These are phyloP conservation scores for Neonectria magnoliae DNA, from an alignment of 2,329 filamentous ascomycete species.

Conservation along the genomic window DNA sequence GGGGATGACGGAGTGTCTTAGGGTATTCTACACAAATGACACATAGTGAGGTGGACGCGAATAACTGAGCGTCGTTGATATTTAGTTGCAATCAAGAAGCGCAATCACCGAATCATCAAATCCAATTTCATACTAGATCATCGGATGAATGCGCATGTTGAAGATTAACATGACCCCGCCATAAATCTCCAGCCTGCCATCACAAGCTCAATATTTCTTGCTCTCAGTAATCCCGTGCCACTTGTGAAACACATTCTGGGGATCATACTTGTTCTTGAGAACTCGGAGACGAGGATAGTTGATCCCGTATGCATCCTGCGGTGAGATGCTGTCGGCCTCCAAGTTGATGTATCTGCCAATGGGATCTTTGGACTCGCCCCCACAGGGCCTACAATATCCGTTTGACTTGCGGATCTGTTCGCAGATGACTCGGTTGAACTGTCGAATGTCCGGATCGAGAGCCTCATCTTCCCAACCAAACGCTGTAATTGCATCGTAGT, in stretches of 20 bases:
- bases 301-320: conserved; percentile 45
- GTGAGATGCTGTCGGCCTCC: conserved; percentile 35
- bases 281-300: conserved; percentile 44
- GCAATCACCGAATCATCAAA: not conserved
- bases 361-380: conserved; percentile 35
- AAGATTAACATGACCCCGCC: not conserved
- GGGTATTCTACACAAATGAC: not conserved
- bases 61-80: not conserved
- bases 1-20: no score
- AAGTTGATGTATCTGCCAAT: conserved; percentile 46
- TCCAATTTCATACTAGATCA: not conserved
- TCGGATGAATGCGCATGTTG: not conserved
- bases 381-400: conserved; percentile 35
- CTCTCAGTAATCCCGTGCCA: conserved; percentile 36
- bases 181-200: no score
- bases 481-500: conserved; percentile 54
- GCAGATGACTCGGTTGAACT: conserved; percentile 51
- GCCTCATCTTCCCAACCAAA: conserved; percentile 53
- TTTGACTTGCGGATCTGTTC: conserved; percentile 36
- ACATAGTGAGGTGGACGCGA: not conserved
- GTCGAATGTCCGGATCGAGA: conserved; percentile 50
- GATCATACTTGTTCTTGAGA: conserved; percentile 49
- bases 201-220: not conserved
- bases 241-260: conserved; percentile 48
- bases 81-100: not conserved